Evolutionary conservation across 208 protist species (phyloP).

Genomic region (Leishmania mexicana): DNA sequence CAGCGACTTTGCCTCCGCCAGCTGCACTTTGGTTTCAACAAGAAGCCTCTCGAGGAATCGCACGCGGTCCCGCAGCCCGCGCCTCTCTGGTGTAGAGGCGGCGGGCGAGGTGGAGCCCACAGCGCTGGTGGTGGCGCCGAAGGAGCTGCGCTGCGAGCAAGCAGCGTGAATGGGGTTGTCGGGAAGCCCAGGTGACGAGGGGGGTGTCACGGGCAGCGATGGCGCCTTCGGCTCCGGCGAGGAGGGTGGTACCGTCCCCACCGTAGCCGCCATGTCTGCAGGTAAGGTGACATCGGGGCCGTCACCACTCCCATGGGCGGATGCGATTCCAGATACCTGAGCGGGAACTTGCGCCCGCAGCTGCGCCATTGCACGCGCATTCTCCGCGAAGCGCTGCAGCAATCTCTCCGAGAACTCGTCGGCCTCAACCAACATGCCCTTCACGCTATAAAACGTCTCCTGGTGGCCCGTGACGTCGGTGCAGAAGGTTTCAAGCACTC

Average conservation of each 20-base stretch:
- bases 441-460: slow-evolving; percentile 37
- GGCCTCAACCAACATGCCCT: slow-evolving; percentile 39
- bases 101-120: not conserved
- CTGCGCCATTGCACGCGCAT: slow-evolving; percentile 22
- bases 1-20: slow-evolving; percentile 32
- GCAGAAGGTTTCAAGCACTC: slow-evolving; percentile 36
- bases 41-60: slow-evolving; percentile 32
- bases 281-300: not conserved
- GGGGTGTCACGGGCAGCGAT: not conserved
- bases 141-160: not conserved
- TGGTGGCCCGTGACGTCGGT: slow-evolving; percentile 28
- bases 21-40: slow-evolving; percentile 33
- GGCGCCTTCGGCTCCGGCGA: too few relatives aligned
- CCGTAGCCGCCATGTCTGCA: not conserved
- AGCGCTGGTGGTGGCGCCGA: not conserved
- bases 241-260: not conserved
- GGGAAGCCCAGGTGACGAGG: not conserved
- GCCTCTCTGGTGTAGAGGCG: slow-evolving; percentile 4
- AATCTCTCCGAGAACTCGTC: slow-evolving; percentile 41
- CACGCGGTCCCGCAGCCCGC: slow-evolving; percentile 25
- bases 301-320: not conserved
- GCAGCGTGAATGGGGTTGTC: not conserved
- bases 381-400: slow-evolving; percentile 33
- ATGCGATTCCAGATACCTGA: not conserved
- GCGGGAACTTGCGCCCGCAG: slow-evolving; percentile 3